Base-by-base conservation (phyloP, 208 protist genomes). In the Trypanosomatidae sp. region DNA sequence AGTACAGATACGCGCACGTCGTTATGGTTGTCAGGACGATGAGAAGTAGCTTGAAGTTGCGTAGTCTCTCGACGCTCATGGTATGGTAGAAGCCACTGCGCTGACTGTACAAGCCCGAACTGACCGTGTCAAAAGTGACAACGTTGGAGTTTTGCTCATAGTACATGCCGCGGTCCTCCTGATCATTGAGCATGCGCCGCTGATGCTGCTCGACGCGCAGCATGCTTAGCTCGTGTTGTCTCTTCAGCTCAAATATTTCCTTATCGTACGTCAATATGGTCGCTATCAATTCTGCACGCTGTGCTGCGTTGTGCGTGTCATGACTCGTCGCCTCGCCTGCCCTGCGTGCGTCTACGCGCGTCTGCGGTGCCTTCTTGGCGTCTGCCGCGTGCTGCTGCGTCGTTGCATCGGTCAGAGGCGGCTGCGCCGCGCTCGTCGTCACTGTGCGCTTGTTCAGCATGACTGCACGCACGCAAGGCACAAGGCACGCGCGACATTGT, bases 131-230 rank as follows among this genome's bases (percentile, higher is more conserved):
- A 54, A 92, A 92, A 16, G 84, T 92, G 47, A 79, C 66, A 6
- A 89, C 79, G 51, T 92, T 92, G 47, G 66, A 76, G 68, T 92
- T 92, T 53, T 92, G 84, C 47, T 92, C 84, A 52, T 88, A 92
- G 58, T 92, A 92, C 73, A 92, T 79, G 24, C 79, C 84, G 21
- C 84, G 72, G 42, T 89, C 84, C 42, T 88, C 68, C 57, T 92
- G 84, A 32, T 92, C 77, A 30, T 87, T 89, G 28, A 92, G 60
- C 16, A 82, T 65, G 39, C 84, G 78, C 21, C 61, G 63, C 40
- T 92, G 84, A 23, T 81, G 71, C 48, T 92, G 76, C 56, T 89
- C 68, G 8, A 92, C 76, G 15, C 84, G 75, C 13, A 87, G 71
- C 84, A 92, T 92, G 53, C 71, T 86, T 6, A 92, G 76, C 67